Evolutionary conservation across 2,329 filamentous ascomycete species (phyloP).

Genomic region (Ophiocordyceps camponoti-floridani): DNA sequence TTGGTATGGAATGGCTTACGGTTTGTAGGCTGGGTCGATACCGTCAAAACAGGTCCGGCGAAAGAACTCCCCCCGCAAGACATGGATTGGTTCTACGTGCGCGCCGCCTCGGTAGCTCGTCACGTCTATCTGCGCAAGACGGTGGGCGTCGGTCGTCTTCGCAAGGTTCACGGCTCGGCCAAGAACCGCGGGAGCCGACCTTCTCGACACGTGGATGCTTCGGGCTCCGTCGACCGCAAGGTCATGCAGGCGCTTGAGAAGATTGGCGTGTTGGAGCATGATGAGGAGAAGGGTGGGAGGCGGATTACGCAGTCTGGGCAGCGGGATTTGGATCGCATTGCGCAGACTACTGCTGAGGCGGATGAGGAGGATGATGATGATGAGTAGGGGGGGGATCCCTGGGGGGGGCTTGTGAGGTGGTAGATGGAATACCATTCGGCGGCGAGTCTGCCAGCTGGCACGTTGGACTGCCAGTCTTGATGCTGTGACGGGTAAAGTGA

Average conservation of each 20-base stretch:
- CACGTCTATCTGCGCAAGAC: conserved; percentile 99
- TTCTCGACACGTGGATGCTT: conserved; percentile 89
- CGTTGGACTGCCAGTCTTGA: too few species aligned
- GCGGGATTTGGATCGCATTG: conserved; percentile 96
- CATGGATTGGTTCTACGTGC: conserved; percentile 90
- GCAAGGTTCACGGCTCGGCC: conserved; percentile 87
- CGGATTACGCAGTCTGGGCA: conserved; percentile 96
- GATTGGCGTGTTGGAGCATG: conserved; percentile 94
- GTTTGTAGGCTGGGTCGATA: conserved; percentile 81
- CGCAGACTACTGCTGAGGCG: conserved; percentile 60
- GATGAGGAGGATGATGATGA: conserved; percentile 52
- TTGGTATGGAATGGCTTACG: neutral
- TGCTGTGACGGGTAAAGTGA: too few species aligned
- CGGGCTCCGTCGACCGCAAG: conserved; percentile 92
- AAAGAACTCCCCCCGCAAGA: conserved; percentile 98
- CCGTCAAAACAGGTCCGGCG: conserved; percentile 91
- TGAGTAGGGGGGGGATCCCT: conserved; percentile 30
- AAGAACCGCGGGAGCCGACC: conserved; percentile 94
- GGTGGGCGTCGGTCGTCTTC: conserved; percentile 92
- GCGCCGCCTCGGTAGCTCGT: conserved; percentile 85
- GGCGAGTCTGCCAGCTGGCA: too few species aligned
- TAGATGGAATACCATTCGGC: too few species aligned
- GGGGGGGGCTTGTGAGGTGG: too few species aligned
- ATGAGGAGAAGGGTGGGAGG: conserved; percentile 96
- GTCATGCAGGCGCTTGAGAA: conserved; percentile 95